Evolutionary conservation across 805 yeast species (phyloP).

Genomic region (Ogataea nitratoaversa): DNA sequence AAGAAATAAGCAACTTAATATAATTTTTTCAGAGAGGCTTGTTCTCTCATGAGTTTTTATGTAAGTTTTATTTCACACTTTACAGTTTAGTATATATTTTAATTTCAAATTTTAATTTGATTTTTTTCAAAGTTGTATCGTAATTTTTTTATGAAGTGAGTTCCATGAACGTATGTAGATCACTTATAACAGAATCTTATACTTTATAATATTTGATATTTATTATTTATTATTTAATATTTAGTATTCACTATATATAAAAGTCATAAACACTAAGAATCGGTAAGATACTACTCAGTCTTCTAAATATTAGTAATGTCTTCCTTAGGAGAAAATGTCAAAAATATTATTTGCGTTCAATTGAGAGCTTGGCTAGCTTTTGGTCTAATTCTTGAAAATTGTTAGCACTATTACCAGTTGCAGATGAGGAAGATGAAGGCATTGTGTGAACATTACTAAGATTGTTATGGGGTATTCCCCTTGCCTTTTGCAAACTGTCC

Average conservation of each 20-base stretch:
- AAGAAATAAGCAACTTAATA: conserved; percentile 51
- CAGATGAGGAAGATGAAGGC: neutral
- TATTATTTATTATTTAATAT: no score
- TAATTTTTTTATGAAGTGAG: no score
- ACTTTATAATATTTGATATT: no score
- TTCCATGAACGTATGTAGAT: no score
- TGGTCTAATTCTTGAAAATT: conserved; percentile 11
- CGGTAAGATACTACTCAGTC: no score
- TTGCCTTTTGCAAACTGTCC: conserved; percentile 18
- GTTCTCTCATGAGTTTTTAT: conserved; percentile 1
- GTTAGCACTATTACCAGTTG: conserved; percentile 1
- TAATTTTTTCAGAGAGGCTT: neutral
- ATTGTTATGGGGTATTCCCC: conserved; percentile 12
- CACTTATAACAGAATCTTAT: no score
- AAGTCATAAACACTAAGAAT: no score
- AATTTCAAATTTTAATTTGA: neutral
- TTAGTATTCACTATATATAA: no score
- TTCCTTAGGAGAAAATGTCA: no score
- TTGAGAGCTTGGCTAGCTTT: conserved; percentile 9
- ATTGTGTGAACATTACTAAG: neutral
- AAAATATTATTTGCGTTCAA: conserved; percentile 2
- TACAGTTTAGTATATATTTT: neutral
- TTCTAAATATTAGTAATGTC: no score
- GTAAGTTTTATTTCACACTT: neutral
- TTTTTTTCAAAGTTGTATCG: neutral